Conservation (phyloP, 108 stramenopile genomes). For the Cyclotella cryptica region DNA sequence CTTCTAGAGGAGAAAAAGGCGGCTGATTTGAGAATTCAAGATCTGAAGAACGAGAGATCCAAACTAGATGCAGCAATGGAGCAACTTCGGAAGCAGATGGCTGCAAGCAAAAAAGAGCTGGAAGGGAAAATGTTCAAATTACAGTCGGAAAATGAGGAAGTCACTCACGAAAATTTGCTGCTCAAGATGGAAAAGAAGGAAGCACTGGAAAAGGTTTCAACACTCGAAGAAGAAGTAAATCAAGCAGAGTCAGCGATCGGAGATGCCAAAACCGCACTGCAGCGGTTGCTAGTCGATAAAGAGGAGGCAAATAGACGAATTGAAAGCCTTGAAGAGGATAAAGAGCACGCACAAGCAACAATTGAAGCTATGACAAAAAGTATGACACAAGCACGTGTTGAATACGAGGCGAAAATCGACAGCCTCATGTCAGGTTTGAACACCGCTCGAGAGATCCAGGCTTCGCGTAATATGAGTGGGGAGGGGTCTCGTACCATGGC, state of each 20-base stretch:
- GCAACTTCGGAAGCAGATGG: slow-evolving; percentile 43
- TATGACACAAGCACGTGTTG: slow-evolving; percentile 42
- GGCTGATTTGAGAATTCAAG: slow-evolving; percentile 40
- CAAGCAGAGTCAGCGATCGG: slow-evolving; percentile 54
- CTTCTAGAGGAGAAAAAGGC: slow-evolving; percentile 48
- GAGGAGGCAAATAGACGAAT: slow-evolving; percentile 48
- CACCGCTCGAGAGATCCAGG: slow-evolving; percentile 50
- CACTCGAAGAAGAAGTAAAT: slow-evolving; percentile 39
- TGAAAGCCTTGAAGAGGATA: slow-evolving; percentile 50
- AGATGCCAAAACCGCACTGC: slow-evolving; percentile 46
- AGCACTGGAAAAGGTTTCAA: slow-evolving; percentile 39
- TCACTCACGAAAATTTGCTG: slow-evolving; percentile 42
- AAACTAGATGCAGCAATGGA: slow-evolving; percentile 38
- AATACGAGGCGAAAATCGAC: slow-evolving; percentile 56
- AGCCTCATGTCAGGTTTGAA: slow-evolving; percentile 52
- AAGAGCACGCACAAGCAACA: slow-evolving; percentile 47
- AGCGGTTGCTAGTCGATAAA: slow-evolving; percentile 38
- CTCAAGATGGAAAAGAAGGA: slow-evolving; percentile 56
- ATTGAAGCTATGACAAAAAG: slow-evolving; percentile 53
- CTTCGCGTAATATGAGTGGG: slow-evolving; percentile 37
- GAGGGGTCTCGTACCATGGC: slow-evolving; percentile 16
- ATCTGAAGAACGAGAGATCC: slow-evolving; percentile 42
- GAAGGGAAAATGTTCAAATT: slow-evolving; percentile 43
- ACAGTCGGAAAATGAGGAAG: slow-evolving; percentile 37
- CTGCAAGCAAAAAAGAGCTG: slow-evolving; percentile 37